These are phyloP conservation scores for Zygoascus ofunaensis DNA, from an alignment of 805 yeast genomes.

Conservation along the genomic window DNA sequence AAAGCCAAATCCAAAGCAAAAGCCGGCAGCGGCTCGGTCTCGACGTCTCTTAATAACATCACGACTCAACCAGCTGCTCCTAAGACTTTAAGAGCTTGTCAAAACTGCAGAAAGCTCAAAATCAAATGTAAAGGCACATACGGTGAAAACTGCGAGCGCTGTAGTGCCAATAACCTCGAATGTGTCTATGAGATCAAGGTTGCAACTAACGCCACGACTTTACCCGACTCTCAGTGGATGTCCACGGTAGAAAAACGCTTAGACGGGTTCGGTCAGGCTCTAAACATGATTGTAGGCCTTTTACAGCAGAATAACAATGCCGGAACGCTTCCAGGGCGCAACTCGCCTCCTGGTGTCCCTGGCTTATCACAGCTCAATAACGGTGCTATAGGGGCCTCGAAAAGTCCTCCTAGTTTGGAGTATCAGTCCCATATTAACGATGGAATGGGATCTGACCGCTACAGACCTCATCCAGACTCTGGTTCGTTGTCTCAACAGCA, in stretches of 20 bases:
- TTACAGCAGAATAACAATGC: conserved; percentile 21
- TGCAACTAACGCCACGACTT: conserved; percentile 27
- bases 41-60: too few relatives aligned
- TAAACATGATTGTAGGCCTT: conserved; percentile 32
- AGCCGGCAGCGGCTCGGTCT: neutral
- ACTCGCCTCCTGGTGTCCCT: neutral
- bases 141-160: conserved; percentile 48
- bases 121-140: conserved; percentile 49
- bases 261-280: conserved; percentile 32
- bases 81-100: conserved; percentile 43
- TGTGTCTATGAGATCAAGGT: conserved; percentile 52
- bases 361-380: too few relatives aligned
- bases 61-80: too few relatives aligned
- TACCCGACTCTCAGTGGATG: conserved; percentile 26
- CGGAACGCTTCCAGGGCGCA: neutral
- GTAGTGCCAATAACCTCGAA: conserved; percentile 41
- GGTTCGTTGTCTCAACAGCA: neutral
- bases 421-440: neutral
- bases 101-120: conserved; percentile 52
- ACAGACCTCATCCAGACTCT: too few relatives aligned
- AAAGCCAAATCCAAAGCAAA: too few relatives aligned
- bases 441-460: neutral
- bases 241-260: conserved; percentile 33
- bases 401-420: neutral
- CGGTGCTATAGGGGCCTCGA: too few relatives aligned